phyloP scores from a whole-genome alignment of 805 yeast genomes.

The Myxozyma geophila region DNA sequence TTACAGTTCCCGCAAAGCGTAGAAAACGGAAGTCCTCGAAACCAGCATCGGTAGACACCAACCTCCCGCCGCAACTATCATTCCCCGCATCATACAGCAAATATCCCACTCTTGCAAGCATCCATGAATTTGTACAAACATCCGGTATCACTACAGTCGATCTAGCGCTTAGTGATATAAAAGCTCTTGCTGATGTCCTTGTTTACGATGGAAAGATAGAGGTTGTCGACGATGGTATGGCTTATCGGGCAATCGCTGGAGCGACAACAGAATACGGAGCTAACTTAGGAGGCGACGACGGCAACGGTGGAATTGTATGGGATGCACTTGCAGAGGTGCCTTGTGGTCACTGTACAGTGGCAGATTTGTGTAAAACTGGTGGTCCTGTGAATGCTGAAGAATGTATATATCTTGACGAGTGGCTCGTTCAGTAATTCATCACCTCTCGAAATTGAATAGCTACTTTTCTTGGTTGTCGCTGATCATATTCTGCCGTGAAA shows the following conservation, averaged over 20 bases:
- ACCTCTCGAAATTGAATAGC: background rate
- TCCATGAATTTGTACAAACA: conserved; percentile 70
- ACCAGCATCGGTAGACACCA: background rate
- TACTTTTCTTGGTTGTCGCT: too few species aligned
- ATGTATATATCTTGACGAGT: conserved; percentile 45
- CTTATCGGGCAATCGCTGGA: conserved; percentile 74
- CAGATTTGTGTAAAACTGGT: conserved; percentile 39
- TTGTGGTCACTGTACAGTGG: conserved; percentile 44
- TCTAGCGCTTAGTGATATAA: conserved; percentile 70
- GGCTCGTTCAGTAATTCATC: conserved; percentile 36
- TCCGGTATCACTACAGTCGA: conserved; percentile 84
- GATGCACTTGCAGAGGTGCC: conserved; percentile 44
- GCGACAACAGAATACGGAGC: conserved; percentile 49
- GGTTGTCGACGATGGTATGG: conserved; percentile 56
- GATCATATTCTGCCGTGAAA: too few species aligned
- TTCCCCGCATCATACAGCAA: conserved; percentile 64
- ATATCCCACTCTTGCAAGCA: conserved; percentile 73
- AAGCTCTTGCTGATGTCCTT: conserved; percentile 84
- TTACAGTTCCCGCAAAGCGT: background rate
- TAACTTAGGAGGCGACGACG: conserved; percentile 23
- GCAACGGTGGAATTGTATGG: conserved; percentile 12
- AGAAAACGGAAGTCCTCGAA: conserved; percentile 13
- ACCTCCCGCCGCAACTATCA: conserved; percentile 52
- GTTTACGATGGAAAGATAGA: conserved; percentile 87
- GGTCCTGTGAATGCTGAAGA: conserved; percentile 45